phyloP scores from a whole-genome alignment of 1,139 yeast species.

The Nakaseomyces uthaithaninus region DNA sequence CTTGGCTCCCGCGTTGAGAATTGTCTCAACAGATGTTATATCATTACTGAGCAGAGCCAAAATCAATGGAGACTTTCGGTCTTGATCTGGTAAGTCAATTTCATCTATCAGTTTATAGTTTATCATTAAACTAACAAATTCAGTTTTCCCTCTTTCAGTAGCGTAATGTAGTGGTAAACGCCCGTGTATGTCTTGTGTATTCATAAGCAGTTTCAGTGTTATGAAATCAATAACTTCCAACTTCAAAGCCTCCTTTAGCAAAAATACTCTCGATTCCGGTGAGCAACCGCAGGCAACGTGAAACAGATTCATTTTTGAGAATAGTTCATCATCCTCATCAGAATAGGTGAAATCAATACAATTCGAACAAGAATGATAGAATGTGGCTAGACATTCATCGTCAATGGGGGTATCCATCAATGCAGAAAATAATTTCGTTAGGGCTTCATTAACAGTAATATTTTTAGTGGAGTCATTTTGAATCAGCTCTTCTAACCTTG shows the following conservation, averaged over 20 bases:
- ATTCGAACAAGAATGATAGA: slow-evolving; percentile 20
- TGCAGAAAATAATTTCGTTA: slow-evolving; percentile 27
- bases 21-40: slow-evolving; percentile 41
- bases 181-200: slow-evolving; percentile 52
- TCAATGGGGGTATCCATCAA: slow-evolving; percentile 29
- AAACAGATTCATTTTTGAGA: slow-evolving; percentile 34
- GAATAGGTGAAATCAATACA: slow-evolving; percentile 26
- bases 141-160: slow-evolving; percentile 57
- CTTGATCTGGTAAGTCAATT: slow-evolving; percentile 52
- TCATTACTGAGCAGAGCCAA: slow-evolving; percentile 69
- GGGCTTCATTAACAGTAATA: slow-evolving; percentile 18
- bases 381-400: slow-evolving; percentile 25
- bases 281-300: slow-evolving; percentile 36
- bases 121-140: slow-evolving; percentile 42
- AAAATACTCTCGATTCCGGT: slow-evolving; percentile 32
- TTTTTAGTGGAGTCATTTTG: slow-evolving; percentile 15
- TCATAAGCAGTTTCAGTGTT: slow-evolving; percentile 27
- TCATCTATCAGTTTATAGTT: slow-evolving; percentile 21
- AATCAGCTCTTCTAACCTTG: slow-evolving; percentile 16
- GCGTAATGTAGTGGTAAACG: slow-evolving; percentile 86
- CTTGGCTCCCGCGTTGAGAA: slow-evolving; percentile 15
- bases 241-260: slow-evolving; percentile 26
- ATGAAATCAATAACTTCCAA: slow-evolving; percentile 12
- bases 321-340: slow-evolving; percentile 29
- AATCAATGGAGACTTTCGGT: slow-evolving; percentile 72